These are phyloP conservation scores for Chondrus crispus DNA, from an alignment of 23 red algal genomes.

Conservation along the genomic window DNA sequence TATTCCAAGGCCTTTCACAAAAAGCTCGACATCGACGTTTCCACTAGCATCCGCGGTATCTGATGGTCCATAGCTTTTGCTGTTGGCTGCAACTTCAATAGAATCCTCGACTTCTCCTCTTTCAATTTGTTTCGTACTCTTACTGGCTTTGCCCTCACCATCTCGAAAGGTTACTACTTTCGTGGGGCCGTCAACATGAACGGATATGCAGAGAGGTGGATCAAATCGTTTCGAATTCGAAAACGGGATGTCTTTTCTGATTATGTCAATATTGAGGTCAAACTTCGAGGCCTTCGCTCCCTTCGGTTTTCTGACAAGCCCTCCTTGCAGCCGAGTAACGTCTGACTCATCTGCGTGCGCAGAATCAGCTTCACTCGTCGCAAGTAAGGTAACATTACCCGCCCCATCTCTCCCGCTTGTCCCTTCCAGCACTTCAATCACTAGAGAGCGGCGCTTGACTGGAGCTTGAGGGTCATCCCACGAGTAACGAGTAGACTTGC, in stretches of 20 bases:
- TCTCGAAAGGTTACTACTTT: conserved; percentile 90
- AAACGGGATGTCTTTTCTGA: conserved; percentile 37
- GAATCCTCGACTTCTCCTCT: too few relatives aligned
- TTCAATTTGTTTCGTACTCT: background rate
- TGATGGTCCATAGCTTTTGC: background rate
- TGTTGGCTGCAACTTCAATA: background rate
- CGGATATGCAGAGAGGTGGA: conserved; percentile 48
- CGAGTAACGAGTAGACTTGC: conserved; percentile 75
- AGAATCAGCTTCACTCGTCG: background rate
- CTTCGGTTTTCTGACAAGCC: background rate
- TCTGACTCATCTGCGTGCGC: background rate
- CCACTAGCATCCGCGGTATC: background rate
- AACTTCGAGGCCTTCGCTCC: conserved; percentile 52
- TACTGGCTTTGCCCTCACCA: background rate
- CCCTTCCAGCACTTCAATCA: conserved; percentile 68
- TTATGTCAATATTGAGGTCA: conserved; percentile 74
- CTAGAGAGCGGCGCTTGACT: conserved; percentile 61
- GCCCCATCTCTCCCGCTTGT: too few relatives aligned
- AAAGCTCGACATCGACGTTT: conserved; percentile 67
- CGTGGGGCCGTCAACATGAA: conserved; percentile 74
- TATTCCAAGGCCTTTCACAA: conserved; percentile 68
- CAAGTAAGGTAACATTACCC: background rate
- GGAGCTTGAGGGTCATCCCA: conserved; percentile 89
- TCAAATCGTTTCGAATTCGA: conserved; percentile 14
- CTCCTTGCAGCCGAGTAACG: background rate